A percentile compares a stretch with the other conserved stretches of the same genome.
These are phyloP conservation scores for Cryptosporidium viatorum DNA, from an alignment of 169 alveolate species.

Conservation along the genomic window DNA sequence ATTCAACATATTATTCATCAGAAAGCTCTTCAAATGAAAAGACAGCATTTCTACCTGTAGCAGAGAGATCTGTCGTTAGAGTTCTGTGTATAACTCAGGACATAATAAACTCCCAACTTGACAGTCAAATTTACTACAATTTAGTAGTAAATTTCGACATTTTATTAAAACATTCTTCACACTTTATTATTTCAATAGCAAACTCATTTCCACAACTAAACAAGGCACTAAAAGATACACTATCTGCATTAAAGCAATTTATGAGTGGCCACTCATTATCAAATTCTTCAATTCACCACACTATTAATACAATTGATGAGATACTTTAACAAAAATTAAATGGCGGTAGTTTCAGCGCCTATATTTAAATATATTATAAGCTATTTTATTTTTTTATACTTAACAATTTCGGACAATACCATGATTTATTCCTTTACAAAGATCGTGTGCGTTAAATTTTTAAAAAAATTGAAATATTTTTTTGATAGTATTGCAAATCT, in stretches of 20 bases:
- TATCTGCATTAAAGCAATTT: conserved; percentile 34
- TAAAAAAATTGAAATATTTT: no score
- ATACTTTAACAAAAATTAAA: not conserved
- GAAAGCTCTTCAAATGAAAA: conserved; percentile 4
- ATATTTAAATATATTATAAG: no score
- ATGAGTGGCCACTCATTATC: not conserved
- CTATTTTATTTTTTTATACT: not conserved
- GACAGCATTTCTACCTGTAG: conserved; percentile 47
- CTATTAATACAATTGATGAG: conserved; percentile 6
- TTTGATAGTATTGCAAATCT: not conserved
- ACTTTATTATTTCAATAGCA: conserved; percentile 20
- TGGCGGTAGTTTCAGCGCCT: not conserved
- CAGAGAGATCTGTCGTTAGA: conserved; percentile 59
- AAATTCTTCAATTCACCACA: not conserved
- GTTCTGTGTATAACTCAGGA: conserved; percentile 63
- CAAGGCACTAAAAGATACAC: conserved; percentile 28
- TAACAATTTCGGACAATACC: not conserved
- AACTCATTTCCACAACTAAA: conserved; percentile 58
- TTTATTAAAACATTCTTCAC: conserved; percentile 13
- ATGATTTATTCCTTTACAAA: no score
- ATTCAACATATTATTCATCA: not conserved
- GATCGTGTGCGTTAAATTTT: not conserved
- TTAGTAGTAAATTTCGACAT: conserved; percentile 14
- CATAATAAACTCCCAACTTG: conserved; percentile 28
- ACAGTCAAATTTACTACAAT: not conserved